Evolutionary conservation across 2,329 filamentous ascomycete species (phyloP), one percentile per base, ranked within the genome.

Genomic region (Monosporascus sp.): DNA sequence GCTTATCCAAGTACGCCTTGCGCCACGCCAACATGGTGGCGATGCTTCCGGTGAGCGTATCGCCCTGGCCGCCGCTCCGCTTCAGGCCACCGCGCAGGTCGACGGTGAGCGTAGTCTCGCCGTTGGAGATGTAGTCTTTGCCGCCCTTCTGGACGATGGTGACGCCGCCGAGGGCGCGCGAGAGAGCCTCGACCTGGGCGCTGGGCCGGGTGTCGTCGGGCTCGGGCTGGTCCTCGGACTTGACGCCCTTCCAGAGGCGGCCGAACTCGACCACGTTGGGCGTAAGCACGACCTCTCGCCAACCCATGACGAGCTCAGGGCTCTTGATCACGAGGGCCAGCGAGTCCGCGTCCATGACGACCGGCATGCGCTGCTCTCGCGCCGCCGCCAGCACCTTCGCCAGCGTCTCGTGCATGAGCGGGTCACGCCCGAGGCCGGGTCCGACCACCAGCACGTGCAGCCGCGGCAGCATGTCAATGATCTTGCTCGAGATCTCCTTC

Each of bases 221-320:
- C 0, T 64, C 8, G 27, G 27, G 65, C 1, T 65, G 62, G 1
- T 81, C 76, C 2, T 66, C 59, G 6, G 80, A 72, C 54, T 90
- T 81, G 51, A 96, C 74, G 3, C 83, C 83, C 69, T 90, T 87
- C 54, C 90, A 92, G 42, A 99, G 70, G 14, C 92, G 79, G 2
- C 81, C 85, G 66, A 97, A 97, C 70, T 99, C 94, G 5, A 96
- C 90, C 0, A 97, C 88, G 59, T 99, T 99, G 1, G 94, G 94
- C 42, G 94, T 99, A 53, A 99, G 74, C 50, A 99, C 90, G 50
- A 90, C 95, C 55, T 89, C 82, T 47, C 78, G 79, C 73, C 93
- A 97, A 1, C 91, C 92, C 22, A 82, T 79, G 1, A 99, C 82
- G 1, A 97, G 74, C 36, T 84, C 84, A 0, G 91, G 92, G 48